Conservation (phyloP, 805 yeast genomes). For the Metschnikowia koreensis region DNA sequence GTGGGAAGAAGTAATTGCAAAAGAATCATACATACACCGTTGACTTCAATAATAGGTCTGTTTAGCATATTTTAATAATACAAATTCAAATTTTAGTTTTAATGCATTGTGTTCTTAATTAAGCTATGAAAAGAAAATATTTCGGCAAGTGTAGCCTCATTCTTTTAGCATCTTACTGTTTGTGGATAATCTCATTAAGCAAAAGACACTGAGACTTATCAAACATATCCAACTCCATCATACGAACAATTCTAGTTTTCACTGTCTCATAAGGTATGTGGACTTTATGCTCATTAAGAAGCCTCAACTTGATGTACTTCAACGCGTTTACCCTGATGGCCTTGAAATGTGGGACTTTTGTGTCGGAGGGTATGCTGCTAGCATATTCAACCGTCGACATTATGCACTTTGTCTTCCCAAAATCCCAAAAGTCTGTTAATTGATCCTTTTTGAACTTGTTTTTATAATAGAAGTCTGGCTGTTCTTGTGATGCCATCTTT, state of each 20-base stretch:
- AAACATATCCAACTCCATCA: slow-evolving; percentile 23
- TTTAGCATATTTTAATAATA: background rate
- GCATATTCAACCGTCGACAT: slow-evolving; percentile 20
- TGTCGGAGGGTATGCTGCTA: slow-evolving; percentile 3
- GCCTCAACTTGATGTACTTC: slow-evolving; percentile 8
- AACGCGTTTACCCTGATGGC: slow-evolving; percentile 12
- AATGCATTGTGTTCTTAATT: too few species aligned
- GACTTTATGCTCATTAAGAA: slow-evolving; percentile 11
- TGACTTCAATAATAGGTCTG: background rate
- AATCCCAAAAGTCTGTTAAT: slow-evolving; percentile 20
- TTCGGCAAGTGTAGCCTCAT: background rate
- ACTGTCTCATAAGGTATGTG: slow-evolving; percentile 9
- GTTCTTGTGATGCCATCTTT: background rate
- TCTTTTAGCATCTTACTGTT: background rate
- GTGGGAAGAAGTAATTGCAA: slow-evolving; percentile 54
- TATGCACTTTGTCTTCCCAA: slow-evolving; percentile 18
- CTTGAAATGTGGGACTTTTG: slow-evolving; percentile 6
- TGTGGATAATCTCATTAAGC: slow-evolving; percentile 8
- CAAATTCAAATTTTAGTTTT: background rate
- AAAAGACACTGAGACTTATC: slow-evolving; percentile 12
- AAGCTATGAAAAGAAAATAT: too few species aligned
- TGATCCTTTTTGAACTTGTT: slow-evolving; percentile 6
- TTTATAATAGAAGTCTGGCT: slow-evolving; percentile 16
- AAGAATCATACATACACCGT: background rate
- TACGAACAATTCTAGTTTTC: slow-evolving; percentile 15